Base-by-base conservation (phyloP, 2,329 filamentous ascomycete species). In the Xylariaceae sp. region DNA sequence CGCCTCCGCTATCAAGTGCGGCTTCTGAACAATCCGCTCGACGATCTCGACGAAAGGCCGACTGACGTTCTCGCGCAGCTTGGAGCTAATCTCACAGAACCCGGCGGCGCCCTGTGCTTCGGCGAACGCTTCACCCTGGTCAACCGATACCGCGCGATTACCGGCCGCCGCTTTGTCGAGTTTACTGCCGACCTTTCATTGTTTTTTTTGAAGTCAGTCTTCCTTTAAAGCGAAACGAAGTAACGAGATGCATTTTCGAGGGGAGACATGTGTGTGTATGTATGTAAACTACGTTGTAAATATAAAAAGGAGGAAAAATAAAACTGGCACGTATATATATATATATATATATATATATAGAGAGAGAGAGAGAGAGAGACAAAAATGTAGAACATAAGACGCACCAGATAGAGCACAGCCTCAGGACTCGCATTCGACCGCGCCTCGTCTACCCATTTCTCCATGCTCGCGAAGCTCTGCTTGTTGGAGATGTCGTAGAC, bases 61-160 rank as follows among this genome's bases (percentile, higher is more conserved):
- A 56, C 73, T 69, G 27, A 80, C 73, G 62, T 79, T 76, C 63
- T 80, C 75, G 47, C 76, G 70, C 29, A 78, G 79, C 70, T 79
- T 79, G 44, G 76, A 72, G 64, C 78, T 81, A 43, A 75, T 76
- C 67, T 82, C 79, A 60, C 77, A 79, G 66, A 80, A 81, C 5
- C 69, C 67, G 2, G 72, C 73, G 9, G 72, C 73, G 9, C 72
- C 73, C 52, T 77, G 73, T 9, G 71, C 70, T 47, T 71, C 68
- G 2, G 78, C 79, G 46, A 80, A 70, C 11, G 70, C 71, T 50
- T 67, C 67, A 31, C 77, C 79, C 60, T 81, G 78, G 40, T 76
- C 76, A 19, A 62, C 56, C 30, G 71, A 72, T 11, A 80, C 77
- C 12, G 71, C 74, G 41, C 78, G 72, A 51, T 65, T 63, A 50